A percentile compares a stretch with the other conserved stretches of the same genome.
These are phyloP conservation scores for Grosmannia clavigera DNA, from an alignment of 2,329 filamentous ascomycete genomes.

Conservation along the genomic window DNA sequence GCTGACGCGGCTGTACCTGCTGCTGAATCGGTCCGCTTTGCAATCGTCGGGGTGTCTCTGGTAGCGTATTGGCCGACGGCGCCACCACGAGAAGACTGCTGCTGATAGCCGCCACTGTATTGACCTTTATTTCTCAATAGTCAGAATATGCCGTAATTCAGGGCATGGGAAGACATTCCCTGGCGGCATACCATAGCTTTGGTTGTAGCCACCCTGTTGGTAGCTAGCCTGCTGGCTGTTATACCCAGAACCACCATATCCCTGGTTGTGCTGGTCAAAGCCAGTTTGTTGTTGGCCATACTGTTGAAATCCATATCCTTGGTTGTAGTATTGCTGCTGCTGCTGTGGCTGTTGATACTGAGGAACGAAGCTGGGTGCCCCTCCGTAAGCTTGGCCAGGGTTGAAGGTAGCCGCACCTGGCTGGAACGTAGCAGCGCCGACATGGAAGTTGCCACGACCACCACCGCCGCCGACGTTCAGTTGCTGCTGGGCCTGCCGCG, in stretches of 20 bases:
- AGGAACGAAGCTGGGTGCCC: conserved; percentile 31
- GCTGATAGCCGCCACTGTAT: conserved; percentile 27
- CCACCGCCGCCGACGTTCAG: conserved; percentile 50
- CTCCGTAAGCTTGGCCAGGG: conserved; percentile 47
- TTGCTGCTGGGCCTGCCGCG: conserved; percentile 62
- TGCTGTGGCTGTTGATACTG: conserved; percentile 14
- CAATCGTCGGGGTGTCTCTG: conserved; percentile 44
- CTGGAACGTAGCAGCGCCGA: conserved; percentile 58
- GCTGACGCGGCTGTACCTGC: conserved; percentile 30
- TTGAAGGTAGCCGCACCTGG: conserved; percentile 56
- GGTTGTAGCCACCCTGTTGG: conserved; percentile 26
- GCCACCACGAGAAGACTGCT: conserved; percentile 22
- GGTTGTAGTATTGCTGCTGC: conserved; percentile 11
- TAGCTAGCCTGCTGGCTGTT: conserved; percentile 25
- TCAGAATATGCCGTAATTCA: neutral
- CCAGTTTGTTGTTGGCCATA: conserved; percentile 31
- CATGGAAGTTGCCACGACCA: conserved; percentile 37
- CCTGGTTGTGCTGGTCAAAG: conserved; percentile 34
- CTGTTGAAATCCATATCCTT: conserved; percentile 22
- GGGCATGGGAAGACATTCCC: neutral
- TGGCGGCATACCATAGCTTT: conserved; percentile 28
- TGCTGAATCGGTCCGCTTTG: conserved; percentile 44
- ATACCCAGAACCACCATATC: conserved; percentile 9
- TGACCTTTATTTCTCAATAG: neutral
- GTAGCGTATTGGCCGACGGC: conserved; percentile 9